Evolutionary conservation across 2,329 filamentous ascomycete species (phyloP).

Genomic region (Ophiosphaerella korrae): DNA sequence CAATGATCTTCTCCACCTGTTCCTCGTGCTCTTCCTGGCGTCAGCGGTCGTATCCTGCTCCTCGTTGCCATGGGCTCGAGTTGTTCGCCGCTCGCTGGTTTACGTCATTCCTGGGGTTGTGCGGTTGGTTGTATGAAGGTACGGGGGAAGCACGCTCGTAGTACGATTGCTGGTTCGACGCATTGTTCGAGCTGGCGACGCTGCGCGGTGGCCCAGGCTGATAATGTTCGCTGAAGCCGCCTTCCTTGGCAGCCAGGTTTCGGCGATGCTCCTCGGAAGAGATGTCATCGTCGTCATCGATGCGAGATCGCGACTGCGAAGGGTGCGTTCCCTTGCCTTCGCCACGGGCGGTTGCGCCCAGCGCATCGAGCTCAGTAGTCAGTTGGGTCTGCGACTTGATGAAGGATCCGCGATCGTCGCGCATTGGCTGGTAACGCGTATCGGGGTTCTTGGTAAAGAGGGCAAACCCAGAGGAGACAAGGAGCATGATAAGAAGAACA

Average conservation of each 20-base stretch:
- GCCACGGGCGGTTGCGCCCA: constrained; percentile 86
- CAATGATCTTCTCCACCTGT: constrained; percentile 43
- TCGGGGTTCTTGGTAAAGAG: constrained; percentile 94
- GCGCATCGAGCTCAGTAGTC: constrained; percentile 85
- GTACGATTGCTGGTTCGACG: constrained; percentile 32
- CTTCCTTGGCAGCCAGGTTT: constrained; percentile 41
- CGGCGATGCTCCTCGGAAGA: constrained; percentile 57
- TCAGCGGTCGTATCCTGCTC: constrained; percentile 67
- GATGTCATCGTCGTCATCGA: constrained; percentile 74
- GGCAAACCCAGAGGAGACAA: constrained; percentile 76
- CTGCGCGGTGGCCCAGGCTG: constrained; percentile 53
- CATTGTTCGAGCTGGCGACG: constrained; percentile 46
- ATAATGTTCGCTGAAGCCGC: constrained; percentile 49
- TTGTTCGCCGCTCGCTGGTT: constrained; percentile 57
- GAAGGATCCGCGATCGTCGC: constrained; percentile 92
- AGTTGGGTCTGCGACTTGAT: constrained; percentile 94
- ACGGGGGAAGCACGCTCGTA: constrained; percentile 42
- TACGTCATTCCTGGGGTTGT: constrained; percentile 25
- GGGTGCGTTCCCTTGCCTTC: constrained; percentile 61
- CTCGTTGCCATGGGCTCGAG: constrained; percentile 68
- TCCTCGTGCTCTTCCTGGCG: constrained; percentile 46
- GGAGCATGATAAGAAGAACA: constrained; percentile 80
- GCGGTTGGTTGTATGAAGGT: constrained; percentile 44
- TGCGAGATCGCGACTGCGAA: constrained; percentile 58
- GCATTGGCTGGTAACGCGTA: constrained; percentile 93